Evolutionary conservation across 176 grass and related monocot species (phyloP).

Genomic region (Ensete ventricosum): DNA sequence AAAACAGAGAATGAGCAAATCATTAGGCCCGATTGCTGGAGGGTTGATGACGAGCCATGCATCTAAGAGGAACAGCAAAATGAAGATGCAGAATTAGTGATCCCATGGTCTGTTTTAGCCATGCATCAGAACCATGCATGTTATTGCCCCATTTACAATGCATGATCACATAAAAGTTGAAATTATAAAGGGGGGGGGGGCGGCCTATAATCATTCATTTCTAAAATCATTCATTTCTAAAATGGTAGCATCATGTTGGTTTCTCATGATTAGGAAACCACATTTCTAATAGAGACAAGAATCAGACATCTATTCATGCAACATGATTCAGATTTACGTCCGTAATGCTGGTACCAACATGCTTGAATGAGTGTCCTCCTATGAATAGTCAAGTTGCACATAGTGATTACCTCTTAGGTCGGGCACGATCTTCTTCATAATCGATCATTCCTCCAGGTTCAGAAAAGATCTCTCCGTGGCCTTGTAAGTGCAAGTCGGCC

Average conservation of each 20-base stretch:
- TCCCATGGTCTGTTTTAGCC: not conserved
- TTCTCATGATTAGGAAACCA: too few relatives aligned
- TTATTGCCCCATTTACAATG: not conserved
- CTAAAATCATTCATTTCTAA: too few relatives aligned
- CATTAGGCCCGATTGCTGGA: too few relatives aligned
- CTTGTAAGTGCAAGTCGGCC: conserved; percentile 77
- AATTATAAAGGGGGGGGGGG: not conserved
- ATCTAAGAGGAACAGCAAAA: too few relatives aligned
- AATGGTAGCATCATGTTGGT: too few relatives aligned
- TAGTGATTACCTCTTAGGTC: conserved; percentile 74
- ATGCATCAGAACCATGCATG: not conserved
- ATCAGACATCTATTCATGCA: not conserved
- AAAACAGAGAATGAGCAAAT: too few relatives aligned
- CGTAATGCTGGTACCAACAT: too few relatives aligned
- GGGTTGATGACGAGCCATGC: too few relatives aligned
- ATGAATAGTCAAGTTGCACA: not conserved
- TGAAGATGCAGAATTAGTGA: not conserved
- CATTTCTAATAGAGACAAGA: too few relatives aligned
- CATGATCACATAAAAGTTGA: conserved; percentile 12
- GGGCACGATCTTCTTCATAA: conserved; percentile 93
- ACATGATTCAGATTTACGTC: not conserved
- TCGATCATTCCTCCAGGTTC: conserved; percentile 98
- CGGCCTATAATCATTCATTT: too few relatives aligned
- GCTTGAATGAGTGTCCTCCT: not conserved
- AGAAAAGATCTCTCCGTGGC: conserved; percentile 66